phyloP scores from a whole-genome alignment of 1,139 yeast species.

The Geotrichum carabidarum region DNA sequence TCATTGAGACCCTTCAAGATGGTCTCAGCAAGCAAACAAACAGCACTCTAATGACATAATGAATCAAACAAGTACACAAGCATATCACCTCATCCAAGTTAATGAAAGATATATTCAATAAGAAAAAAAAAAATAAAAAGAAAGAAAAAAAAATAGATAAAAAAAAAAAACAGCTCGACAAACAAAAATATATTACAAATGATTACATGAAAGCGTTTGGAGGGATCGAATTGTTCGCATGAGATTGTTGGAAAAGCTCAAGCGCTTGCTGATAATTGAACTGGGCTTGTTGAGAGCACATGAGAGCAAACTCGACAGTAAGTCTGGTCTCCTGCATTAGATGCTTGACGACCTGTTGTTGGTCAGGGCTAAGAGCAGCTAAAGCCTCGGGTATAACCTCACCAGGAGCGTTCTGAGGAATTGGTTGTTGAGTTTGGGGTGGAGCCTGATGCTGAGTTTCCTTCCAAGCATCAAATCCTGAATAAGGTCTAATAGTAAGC shows the following conservation, averaged over 20 bases:
- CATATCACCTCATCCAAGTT: not conserved
- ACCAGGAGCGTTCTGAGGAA: slow-evolving; percentile 23
- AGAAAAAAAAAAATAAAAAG: not conserved
- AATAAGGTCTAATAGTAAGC: slow-evolving; percentile 59
- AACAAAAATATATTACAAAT: not conserved
- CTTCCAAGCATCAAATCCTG: slow-evolving; percentile 58
- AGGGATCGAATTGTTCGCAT: slow-evolving; percentile 47
- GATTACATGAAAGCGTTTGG: slow-evolving; percentile 47
- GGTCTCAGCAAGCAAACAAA: slow-evolving; percentile 4
- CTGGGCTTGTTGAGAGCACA: slow-evolving; percentile 84
- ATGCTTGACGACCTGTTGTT: slow-evolving; percentile 61
- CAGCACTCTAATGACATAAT: not conserved
- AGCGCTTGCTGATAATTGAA: slow-evolving; percentile 76
- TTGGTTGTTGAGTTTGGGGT: slow-evolving; percentile 12
- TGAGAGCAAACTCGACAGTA: slow-evolving; percentile 68
- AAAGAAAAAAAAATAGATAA: not conserved
- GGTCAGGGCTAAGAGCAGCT: slow-evolving; percentile 45
- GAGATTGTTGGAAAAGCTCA: slow-evolving; percentile 64
- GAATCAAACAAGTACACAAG: not conserved
- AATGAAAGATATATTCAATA: not conserved
- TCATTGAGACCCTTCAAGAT: slow-evolving; percentile 13
- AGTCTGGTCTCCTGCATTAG: slow-evolving; percentile 70
- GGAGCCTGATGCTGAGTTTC: slow-evolving; percentile 17
- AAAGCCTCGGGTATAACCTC: slow-evolving; percentile 27
- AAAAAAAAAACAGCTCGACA: not conserved